Evolutionary conservation across 192 early-diverging fungal species (phyloP).

Genomic region (Podila epicladia): DNA sequence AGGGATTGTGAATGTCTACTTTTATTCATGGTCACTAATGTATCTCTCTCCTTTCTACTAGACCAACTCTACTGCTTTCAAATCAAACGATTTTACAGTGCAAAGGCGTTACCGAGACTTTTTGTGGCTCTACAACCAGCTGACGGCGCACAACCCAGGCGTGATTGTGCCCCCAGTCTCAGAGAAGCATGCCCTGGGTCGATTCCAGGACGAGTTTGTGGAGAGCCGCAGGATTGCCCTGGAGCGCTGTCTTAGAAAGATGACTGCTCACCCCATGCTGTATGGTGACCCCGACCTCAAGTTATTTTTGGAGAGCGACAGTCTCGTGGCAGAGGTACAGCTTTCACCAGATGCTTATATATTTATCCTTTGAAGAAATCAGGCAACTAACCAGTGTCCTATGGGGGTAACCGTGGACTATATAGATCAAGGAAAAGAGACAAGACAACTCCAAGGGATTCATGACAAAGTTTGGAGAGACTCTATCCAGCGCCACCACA

Average conservation of each 20-base stretch:
- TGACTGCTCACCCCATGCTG: slow-evolving; percentile 82
- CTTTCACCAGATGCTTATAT: too few relatives aligned
- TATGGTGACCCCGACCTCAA: slow-evolving; percentile 85
- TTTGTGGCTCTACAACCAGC: slow-evolving; percentile 90
- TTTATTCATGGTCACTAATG: background rate
- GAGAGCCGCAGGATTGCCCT: slow-evolving; percentile 85
- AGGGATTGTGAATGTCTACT: background rate
- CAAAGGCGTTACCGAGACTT: slow-evolving; percentile 94
- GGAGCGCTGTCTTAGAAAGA: slow-evolving; percentile 85
- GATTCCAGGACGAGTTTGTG: slow-evolving; percentile 97
- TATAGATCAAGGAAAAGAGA: slow-evolving; percentile 64
- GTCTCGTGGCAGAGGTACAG: slow-evolving; percentile 78
- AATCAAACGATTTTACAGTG: slow-evolving; percentile 81
- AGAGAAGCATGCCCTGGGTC: slow-evolving; percentile 90
- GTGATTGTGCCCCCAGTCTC: slow-evolving; percentile 93
- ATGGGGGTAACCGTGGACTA: background rate
- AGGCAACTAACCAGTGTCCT: background rate
- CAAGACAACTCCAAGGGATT: slow-evolving; percentile 61
- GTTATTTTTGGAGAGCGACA: slow-evolving; percentile 89
- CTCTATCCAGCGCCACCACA: slow-evolving; percentile 66
- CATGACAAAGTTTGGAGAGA: slow-evolving; percentile 77
- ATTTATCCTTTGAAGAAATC: too few relatives aligned
- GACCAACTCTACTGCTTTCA: slow-evolving; percentile 83
- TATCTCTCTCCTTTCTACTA: slow-evolving; percentile 40
- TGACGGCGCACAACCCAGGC: slow-evolving; percentile 82